Percentiles rank a stretch among this genome's conserved stretches.
Evolutionary conservation across 495 filamentous ascomycete species (phyloP).

Genomic region (Penicillium diatomitis): DNA sequence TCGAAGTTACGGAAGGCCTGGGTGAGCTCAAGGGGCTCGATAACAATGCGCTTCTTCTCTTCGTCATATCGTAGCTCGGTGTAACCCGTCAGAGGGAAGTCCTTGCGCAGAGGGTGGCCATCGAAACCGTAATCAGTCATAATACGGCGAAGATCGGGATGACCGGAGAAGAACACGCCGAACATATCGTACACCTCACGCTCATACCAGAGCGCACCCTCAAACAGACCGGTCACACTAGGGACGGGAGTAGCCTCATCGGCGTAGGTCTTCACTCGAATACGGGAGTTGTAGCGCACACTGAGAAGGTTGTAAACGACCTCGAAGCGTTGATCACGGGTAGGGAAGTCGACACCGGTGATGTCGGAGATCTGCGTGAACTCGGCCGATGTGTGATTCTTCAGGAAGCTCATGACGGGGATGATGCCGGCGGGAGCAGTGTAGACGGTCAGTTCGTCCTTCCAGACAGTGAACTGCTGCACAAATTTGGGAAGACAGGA

Average conservation of each 20-base stretch:
- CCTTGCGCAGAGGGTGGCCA: constrained; percentile 93
- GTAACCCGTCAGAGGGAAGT: constrained; percentile 97
- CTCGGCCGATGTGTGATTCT: constrained; percentile 94
- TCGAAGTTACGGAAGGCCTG: constrained; percentile 99
- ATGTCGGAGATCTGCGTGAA: constrained; percentile 90
- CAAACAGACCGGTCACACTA: constrained; percentile 73
- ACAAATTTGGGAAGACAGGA: constrained; percentile 95
- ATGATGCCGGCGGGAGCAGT: constrained; percentile 79
- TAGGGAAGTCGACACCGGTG: constrained; percentile 92
- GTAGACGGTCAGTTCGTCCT: constrained; percentile 94
- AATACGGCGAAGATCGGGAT: constrained; percentile 94
- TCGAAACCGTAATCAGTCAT: constrained; percentile 99
- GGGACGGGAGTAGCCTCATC: constrained; percentile 95
- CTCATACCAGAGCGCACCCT: constrained; percentile 99
- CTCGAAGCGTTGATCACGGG: constrained; percentile 89
- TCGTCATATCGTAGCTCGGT: constrained; percentile 97
- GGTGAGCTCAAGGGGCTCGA: constrained; percentile 92
- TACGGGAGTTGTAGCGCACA: constrained; percentile 89
- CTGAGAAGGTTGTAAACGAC: constrained; percentile 96
- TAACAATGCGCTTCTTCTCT: constrained; percentile 99
- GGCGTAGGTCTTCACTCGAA: constrained; percentile 97
- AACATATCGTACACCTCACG: constrained; percentile 96
- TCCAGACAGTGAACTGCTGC: constrained; percentile 99
- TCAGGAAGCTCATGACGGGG: constrained; percentile 90
- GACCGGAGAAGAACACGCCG: constrained; percentile 90